phyloP scores from a whole-genome alignment of 1,284 basidiomycete genomes.

The Sporisorium reilianum region DNA sequence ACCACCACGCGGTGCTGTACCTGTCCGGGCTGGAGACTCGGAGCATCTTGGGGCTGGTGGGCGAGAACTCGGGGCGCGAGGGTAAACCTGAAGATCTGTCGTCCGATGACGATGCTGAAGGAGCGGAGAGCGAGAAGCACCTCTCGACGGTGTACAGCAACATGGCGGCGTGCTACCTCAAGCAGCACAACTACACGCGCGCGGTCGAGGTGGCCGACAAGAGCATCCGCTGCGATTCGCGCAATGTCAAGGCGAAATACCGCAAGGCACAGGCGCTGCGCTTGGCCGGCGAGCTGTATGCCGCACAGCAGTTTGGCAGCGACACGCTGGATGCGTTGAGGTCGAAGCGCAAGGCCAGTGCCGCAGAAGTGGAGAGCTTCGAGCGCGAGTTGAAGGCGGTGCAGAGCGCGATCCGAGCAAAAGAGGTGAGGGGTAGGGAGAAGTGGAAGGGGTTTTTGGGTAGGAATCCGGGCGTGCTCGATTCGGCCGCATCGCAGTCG shows the following conservation, averaged over 20 bases:
- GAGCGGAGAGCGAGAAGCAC: conserved; percentile 10
- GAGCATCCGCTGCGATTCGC: conserved; percentile 18
- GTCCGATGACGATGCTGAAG: conserved; percentile 10
- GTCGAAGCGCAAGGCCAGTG: background rate
- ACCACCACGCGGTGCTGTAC: conserved; percentile 34
- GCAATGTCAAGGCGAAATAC: conserved; percentile 37
- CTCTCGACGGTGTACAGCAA: conserved; percentile 28
- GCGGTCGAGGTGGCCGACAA: conserved; percentile 30
- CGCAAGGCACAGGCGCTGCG: conserved; percentile 27
- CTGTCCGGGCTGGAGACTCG: conserved; percentile 19
- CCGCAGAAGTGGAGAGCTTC: conserved; percentile 9
- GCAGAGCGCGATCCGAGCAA: conserved; percentile 18
- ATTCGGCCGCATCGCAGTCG: too few relatives aligned
- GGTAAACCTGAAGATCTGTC: conserved; percentile 23
- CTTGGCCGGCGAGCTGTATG: conserved; percentile 16
- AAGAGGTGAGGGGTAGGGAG: conserved; percentile 17
- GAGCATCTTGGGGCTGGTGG: conserved; percentile 24
- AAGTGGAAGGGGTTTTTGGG: conserved; percentile 41
- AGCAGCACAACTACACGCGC: conserved; percentile 14
- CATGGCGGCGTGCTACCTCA: conserved; percentile 42
- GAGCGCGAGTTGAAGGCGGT: conserved; percentile 18
- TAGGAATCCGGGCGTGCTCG: conserved; percentile 9
- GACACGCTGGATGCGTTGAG: conserved; percentile 2
- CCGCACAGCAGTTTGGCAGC: conserved; percentile 1
- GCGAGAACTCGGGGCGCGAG: conserved; percentile 19